Base-by-base conservation (phyloP, 2,329 filamentous ascomycete species). In the Seiridium cupressi region DNA sequence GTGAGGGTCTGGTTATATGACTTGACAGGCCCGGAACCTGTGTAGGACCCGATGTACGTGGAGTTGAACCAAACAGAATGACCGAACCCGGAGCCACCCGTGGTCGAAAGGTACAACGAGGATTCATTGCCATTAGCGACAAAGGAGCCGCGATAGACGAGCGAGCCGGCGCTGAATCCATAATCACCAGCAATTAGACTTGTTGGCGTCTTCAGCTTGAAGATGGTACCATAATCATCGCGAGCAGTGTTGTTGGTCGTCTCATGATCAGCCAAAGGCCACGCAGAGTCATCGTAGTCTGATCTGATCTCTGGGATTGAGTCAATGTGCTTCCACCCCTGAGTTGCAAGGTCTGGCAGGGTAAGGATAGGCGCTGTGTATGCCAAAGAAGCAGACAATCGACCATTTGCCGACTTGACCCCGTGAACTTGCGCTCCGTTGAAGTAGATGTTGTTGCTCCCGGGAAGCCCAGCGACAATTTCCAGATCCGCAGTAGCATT, bases 91-190 rank as follows among this genome's bases (percentile, higher is more conserved):
- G 74, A 80, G 1, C 90, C 91, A 36, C 91, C 91, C 64, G 88
- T 83, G 0, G 88, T 89, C 51, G 76, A 77, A 18, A 90, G 69
- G 59, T 74, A 81, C 51, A 93, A 75, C 0, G 74, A 77, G 0
- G 76, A 77, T 64, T 92, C 89, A 1, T 79, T 74, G 11, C 89
- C 89, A 0, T 79, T 82, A 4, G 90, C 85, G 1, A 78, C 82
- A 69, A 94, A 93, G 64, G 87, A 81, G 0, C 89, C 90, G 1
- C 90, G 84, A 77, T 85, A 93, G 38, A 93, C 65, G 0, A 93
- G 78, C 1, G 84, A 84, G 2, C 90, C 90, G 0, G 86, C 82
- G 70, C 91, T 81, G 73, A 86, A 93, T 31, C 90, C 90, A 66
- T 94, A 93, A 71, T 93, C 90, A 6, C 84, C 84, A 1, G 80